These are phyloP conservation scores for Geotrichum fermentans DNA, from an alignment of 1,139 yeast genomes.

Conservation along the genomic window DNA sequence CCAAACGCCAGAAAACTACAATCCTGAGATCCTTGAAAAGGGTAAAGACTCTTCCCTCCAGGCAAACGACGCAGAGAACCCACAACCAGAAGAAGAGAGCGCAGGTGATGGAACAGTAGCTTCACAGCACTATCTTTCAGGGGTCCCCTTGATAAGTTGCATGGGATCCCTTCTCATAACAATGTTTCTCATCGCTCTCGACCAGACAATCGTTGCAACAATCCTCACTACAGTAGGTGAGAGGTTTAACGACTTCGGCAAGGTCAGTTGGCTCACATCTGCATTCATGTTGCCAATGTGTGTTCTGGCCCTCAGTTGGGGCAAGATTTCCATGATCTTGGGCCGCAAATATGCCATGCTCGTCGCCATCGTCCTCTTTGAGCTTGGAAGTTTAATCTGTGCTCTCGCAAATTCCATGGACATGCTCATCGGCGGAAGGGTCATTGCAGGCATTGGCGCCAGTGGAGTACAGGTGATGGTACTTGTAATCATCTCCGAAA, in stretches of 20 bases:
- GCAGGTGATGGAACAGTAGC: conserved; percentile 58
- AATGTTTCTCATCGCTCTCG: conserved; percentile 60
- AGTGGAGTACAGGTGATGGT: conserved; percentile 63
- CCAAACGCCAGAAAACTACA: too few species aligned
- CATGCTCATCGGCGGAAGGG: conserved; percentile 65
- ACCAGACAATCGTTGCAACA: conserved; percentile 63
- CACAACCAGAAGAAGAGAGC: conserved; percentile 30
- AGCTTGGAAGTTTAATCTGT: conserved; percentile 57
- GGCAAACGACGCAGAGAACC: background rate
- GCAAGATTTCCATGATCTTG: conserved; percentile 54
- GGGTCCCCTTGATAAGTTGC: conserved; percentile 43
- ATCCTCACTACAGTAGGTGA: conserved; percentile 52
- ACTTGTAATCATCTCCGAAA: conserved; percentile 55
- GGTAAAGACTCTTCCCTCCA: too few species aligned
- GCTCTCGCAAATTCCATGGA: conserved; percentile 55
- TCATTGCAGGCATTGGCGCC: conserved; percentile 68
- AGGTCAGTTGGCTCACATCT: conserved; percentile 57
- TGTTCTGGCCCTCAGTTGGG: conserved; percentile 55
- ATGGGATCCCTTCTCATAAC: conserved; percentile 46
- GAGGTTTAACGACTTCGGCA: conserved; percentile 50
- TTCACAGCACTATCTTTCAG: conserved; percentile 47
- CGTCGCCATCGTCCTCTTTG: conserved; percentile 51
- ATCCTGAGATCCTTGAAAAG: too few species aligned
- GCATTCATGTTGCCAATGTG: conserved; percentile 61
- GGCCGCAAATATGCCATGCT: conserved; percentile 55